A percentile compares a stretch with the other conserved stretches of the same genome.
These are phyloP conservation scores for Neurospora intermedia DNA, from an alignment of 495 filamentous ascomycete genomes.

Conservation along the genomic window DNA sequence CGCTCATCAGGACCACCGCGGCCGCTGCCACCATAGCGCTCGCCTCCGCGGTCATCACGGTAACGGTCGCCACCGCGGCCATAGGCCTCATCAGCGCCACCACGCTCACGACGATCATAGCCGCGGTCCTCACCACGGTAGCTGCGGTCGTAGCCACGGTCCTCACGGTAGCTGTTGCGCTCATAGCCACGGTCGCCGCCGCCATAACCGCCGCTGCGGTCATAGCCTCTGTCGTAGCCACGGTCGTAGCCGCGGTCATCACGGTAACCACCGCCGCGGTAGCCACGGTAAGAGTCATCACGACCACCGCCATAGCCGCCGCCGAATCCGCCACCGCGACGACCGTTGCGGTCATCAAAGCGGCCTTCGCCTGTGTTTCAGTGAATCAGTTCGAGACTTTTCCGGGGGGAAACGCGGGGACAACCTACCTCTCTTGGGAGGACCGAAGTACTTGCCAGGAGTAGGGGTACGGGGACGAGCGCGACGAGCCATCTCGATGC, in stretches of 20 bases:
- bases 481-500: constrained; percentile 98
- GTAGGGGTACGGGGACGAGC: constrained; percentile 90
- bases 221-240: constrained; percentile 19
- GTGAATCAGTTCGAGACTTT: constrained; percentile 52
- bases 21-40: constrained; percentile 30
- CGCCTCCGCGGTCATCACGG: constrained; percentile 34
- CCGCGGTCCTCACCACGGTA: constrained; percentile 45
- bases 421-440: constrained; percentile 86
- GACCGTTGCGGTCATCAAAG: constrained; percentile 11
- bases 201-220: constrained; percentile 23
- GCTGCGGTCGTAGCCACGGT: constrained; percentile 45
- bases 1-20: constrained; percentile 39
- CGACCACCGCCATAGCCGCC: constrained; percentile 27
- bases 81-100: constrained; percentile 42
- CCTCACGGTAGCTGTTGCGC: constrained; percentile 28
- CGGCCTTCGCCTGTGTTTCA: constrained; percentile 22
- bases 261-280: constrained; percentile 24
- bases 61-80: constrained; percentile 35
- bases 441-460: constrained; percentile 97
- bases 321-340: constrained; percentile 18
- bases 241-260: constrained; percentile 34
- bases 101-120: constrained; percentile 46
- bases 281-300: constrained; percentile 31
- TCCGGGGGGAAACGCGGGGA: constrained; percentile 9
- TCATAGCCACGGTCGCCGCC: constrained; percentile 41